These are phyloP conservation scores for Parachaetomium inaequale DNA, from an alignment of 495 filamentous ascomycete species.

Conservation along the genomic window DNA sequence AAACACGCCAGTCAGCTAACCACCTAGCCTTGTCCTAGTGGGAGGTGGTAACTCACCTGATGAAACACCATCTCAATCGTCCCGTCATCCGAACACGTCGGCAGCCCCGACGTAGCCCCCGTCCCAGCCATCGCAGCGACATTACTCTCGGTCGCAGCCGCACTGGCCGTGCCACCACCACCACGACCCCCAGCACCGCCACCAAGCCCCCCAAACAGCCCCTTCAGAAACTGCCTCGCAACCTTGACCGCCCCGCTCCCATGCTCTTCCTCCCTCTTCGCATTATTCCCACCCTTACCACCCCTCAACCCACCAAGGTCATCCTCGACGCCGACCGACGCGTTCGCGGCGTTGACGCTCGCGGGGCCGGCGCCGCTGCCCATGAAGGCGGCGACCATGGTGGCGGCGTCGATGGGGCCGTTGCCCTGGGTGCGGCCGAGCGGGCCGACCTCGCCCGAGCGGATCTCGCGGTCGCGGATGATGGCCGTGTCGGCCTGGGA, in stretches of 20 bases:
- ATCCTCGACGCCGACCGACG: constrained; percentile 36
- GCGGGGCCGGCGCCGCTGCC: constrained; percentile 31
- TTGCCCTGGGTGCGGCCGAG: constrained; percentile 56
- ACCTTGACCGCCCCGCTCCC: not conserved
- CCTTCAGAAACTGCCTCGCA: constrained; percentile 18
- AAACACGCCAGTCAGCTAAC: not conserved
- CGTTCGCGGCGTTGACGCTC: constrained; percentile 34
- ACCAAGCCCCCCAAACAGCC: constrained; percentile 26
- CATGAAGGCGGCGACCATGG: constrained; percentile 47
- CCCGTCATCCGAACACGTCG: constrained; percentile 53
- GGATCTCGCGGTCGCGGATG: constrained; percentile 49
- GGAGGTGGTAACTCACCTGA: constrained; percentile 24
- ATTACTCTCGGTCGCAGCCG: constrained; percentile 38
- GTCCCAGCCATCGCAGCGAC: constrained; percentile 43
- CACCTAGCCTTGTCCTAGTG: not conserved
- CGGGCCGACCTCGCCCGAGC: constrained; percentile 44
- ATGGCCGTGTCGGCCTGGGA: constrained; percentile 51
- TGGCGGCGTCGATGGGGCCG: constrained; percentile 50
- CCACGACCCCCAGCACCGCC: constrained; percentile 12
- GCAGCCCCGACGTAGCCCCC: constrained; percentile 45
- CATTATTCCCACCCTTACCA: constrained; percentile 6
- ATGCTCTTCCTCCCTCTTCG: not conserved
- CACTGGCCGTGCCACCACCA: constrained; percentile 27
- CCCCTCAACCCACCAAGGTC: constrained; percentile 16
- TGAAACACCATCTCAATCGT: constrained; percentile 51